Conservation (phyloP, 495 filamentous ascomycete species). For the Aspergillus ellipticus region DNA sequence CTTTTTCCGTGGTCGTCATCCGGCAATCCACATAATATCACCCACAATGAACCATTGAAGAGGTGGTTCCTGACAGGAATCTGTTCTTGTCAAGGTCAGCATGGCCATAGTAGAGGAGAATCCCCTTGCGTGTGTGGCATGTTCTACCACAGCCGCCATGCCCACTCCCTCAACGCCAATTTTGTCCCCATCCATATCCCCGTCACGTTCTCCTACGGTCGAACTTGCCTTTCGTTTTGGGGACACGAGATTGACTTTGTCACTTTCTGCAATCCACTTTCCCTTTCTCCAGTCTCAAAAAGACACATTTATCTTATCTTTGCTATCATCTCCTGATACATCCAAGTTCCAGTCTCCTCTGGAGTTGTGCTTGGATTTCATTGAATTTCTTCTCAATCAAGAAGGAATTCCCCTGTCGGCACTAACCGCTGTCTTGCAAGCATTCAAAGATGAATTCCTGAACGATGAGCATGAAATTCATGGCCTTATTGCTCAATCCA, state of each 20-base stretch:
- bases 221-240: conserved; percentile 4
- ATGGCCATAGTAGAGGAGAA: conserved; percentile 10
- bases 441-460: conserved; percentile 18
- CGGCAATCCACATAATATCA: background rate
- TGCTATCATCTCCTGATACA: background rate
- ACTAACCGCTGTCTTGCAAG: conserved; percentile 3
- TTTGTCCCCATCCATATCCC: background rate
- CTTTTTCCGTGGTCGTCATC: background rate
- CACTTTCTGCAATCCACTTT: conserved; percentile 1
- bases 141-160: conserved; percentile 3
- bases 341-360: background rate
- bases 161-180: conserved; percentile 2
- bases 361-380: conserved; percentile 10
- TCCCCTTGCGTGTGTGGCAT: background rate
- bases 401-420: background rate
- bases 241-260: background rate
- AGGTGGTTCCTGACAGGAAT: background rate
- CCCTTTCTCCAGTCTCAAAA: conserved; percentile 7
- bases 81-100: conserved; percentile 2
- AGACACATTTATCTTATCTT: conserved; percentile 9
- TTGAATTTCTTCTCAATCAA: conserved; percentile 11
- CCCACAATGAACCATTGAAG: background rate
- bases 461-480: conserved; percentile 18
- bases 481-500: conserved; percentile 9
- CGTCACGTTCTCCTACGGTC: background rate